Base-by-base conservation (phyloP, 345 rosid genomes). In the Populus simonii region DNA sequence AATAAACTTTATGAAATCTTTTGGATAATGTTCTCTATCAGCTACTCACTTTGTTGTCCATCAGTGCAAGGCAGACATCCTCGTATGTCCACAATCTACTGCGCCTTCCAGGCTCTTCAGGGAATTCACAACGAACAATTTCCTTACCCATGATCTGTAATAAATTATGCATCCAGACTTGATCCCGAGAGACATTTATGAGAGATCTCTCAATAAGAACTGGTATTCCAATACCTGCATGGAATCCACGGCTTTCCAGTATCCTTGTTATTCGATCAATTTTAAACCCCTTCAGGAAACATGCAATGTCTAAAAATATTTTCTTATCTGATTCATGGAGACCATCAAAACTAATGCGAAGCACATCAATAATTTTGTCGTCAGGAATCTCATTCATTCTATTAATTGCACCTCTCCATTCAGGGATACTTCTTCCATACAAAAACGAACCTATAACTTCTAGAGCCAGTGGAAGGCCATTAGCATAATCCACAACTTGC, bases 361-460 rank as follows among this genome's bases (percentile, higher is more conserved):
- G 77, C 36, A 53, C 31, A 29, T 74, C 47, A 6, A 74, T 4
- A 45, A 74, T 74, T 33, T 61, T 39, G 8, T 22, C 13, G 2
- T 66, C 22, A 20, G 77, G 66, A 27, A 62, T 68, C 18, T 29
- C 62, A 41, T 74, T 74, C 36, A 74, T 7, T 45, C 71, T 74
- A 17, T 18, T 20, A 20, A 74, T 17, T 2, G 71, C 71, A 68
- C 79, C 67, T n/a, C 23, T 6, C 79, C 79, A 76, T 35, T 17
- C 73, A 9, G 1, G 3, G 16, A 49, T 29, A 9, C 55, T 45
- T 11, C 68, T 79, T 11, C n/a, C 68, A 31, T 41, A 9, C 25
- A 74, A 43, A 69, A 68, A 68, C 8, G 66, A 38, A 23, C 82
- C 78, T 25, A 79, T 53, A 57, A 74, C 73, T 76, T 76, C 72